A percentile compares a stretch with the other conserved stretches of the same genome.
Evolutionary conservation across 257 asterid species (phyloP).

Genomic region (Gentiana macrophylla): DNA sequence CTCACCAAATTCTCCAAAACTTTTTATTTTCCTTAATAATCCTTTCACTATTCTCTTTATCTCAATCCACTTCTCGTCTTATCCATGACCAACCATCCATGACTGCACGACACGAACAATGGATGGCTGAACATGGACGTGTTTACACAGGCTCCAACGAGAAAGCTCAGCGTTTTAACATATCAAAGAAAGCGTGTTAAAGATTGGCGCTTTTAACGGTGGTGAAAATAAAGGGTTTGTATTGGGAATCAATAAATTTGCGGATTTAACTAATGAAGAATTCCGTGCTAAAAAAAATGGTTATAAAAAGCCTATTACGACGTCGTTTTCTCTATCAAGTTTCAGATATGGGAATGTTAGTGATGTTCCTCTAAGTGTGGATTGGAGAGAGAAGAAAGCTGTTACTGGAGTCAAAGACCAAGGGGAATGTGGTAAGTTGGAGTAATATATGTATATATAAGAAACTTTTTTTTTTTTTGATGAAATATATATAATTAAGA

Average conservation of each 20-base stretch:
- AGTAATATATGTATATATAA: background rate
- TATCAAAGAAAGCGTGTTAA: conserved; percentile 24
- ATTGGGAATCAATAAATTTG: background rate
- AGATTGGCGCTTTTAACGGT: conserved; percentile 27
- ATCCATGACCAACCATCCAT: conserved; percentile 11
- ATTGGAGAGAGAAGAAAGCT: background rate
- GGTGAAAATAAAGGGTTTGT: background rate
- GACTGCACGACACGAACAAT: conserved; percentile 23
- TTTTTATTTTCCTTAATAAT: too few species aligned
- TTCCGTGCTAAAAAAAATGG: background rate
- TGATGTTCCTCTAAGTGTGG: background rate
- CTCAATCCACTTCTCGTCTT: conserved; percentile 13
- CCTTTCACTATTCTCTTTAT: background rate
- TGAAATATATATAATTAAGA: too few species aligned
- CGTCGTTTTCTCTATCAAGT: background rate
- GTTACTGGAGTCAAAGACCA: background rate
- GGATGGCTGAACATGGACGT: conserved; percentile 27
- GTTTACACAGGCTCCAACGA: conserved; percentile 11
- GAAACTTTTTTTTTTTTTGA: too few species aligned
- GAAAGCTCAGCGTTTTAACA: background rate
- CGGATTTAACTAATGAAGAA: background rate
- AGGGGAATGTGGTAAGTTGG: background rate
- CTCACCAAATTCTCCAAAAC: too few species aligned
- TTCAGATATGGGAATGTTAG: conserved; percentile 3
- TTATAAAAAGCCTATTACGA: background rate